Conservation (phyloP, 306 rosid genomes). For the Oxytropis ochrocephala region DNA sequence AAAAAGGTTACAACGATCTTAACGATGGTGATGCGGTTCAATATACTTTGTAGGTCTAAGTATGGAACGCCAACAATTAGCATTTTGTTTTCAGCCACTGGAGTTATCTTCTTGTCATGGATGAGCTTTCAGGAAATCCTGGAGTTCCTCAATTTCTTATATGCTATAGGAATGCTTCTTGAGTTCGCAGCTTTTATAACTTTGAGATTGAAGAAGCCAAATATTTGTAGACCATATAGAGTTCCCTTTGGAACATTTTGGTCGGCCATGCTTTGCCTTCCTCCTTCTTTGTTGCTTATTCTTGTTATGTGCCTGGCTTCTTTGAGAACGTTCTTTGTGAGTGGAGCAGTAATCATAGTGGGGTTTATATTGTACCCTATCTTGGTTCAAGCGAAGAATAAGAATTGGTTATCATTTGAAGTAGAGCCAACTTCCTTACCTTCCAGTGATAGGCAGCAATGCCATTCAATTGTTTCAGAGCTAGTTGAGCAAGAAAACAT, state of each 20-base stretch:
- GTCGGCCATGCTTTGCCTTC: constrained; percentile 62
- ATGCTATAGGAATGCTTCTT: constrained; percentile 81
- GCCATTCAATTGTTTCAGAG: constrained; percentile 19
- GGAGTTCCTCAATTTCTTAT: constrained; percentile 83
- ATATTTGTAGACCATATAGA: constrained; percentile 72
- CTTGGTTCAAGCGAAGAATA: constrained; percentile 50
- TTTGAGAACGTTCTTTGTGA: constrained; percentile 51
- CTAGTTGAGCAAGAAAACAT: constrained; percentile 26
- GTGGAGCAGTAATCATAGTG: constrained; percentile 41
- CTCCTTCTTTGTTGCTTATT: constrained; percentile 63
- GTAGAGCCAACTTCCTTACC: constrained; percentile 27
- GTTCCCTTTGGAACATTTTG: constrained; percentile 73
- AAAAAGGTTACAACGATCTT: constrained; percentile 11
- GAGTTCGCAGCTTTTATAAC: constrained; percentile 78
- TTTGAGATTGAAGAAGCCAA: constrained; percentile 64
- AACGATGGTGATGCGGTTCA: not conserved
- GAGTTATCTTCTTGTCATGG: constrained; percentile 89
- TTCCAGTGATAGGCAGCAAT: constrained; percentile 27
- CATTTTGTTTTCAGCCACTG: constrained; percentile 75
- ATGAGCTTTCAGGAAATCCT: constrained; percentile 87
- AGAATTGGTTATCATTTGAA: constrained; percentile 39
- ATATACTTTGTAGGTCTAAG: constrained; percentile 47
- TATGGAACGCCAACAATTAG: constrained; percentile 83
- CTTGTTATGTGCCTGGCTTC: constrained; percentile 92
- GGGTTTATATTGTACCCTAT: constrained; percentile 64